Evolutionary conservation across 1,139 yeast genomes (phyloP).

Genomic region (Yamadazyma siamensis): DNA sequence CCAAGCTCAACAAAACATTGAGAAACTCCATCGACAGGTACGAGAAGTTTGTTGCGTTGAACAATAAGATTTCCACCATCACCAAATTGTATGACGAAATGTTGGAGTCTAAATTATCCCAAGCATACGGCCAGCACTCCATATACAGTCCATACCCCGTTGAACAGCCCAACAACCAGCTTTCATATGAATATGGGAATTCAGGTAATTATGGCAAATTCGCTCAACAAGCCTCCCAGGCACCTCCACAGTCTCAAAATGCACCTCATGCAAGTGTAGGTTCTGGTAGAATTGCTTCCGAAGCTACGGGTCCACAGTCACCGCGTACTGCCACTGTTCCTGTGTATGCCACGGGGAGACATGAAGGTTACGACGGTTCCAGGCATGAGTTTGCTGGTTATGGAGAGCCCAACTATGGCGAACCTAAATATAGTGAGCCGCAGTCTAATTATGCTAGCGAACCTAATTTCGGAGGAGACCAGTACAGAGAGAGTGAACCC

Average conservation of each 20-base stretch:
- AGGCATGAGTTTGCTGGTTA: no score
- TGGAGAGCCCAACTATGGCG: no score
- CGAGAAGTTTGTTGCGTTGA: constrained; percentile 71
- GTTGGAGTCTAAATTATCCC: constrained; percentile 62
- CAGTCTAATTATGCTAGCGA: no score
- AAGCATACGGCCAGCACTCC: constrained; percentile 41
- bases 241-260: background rate
- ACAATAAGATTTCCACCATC: constrained; percentile 77
- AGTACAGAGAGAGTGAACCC: no score
- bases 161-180: background rate
- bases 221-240: background rate
- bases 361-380: no score
- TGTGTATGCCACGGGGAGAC: no score
- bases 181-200: background rate
- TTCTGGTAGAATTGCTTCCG: no score
- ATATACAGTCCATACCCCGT: constrained; percentile 11
- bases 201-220: background rate
- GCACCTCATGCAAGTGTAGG: background rate
- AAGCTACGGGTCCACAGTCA: no score
- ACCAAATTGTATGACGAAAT: constrained; percentile 75
- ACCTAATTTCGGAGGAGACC: no score
- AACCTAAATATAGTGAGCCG: no score
- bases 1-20: constrained; percentile 68
- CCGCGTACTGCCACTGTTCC: no score
- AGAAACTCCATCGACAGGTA: constrained; percentile 63